Percentiles rank a stretch among this genome's conserved stretches.
Evolutionary conservation across 1,284 basidiomycete genomes (phyloP).

Genomic region (Agroathelia rolfsii): DNA sequence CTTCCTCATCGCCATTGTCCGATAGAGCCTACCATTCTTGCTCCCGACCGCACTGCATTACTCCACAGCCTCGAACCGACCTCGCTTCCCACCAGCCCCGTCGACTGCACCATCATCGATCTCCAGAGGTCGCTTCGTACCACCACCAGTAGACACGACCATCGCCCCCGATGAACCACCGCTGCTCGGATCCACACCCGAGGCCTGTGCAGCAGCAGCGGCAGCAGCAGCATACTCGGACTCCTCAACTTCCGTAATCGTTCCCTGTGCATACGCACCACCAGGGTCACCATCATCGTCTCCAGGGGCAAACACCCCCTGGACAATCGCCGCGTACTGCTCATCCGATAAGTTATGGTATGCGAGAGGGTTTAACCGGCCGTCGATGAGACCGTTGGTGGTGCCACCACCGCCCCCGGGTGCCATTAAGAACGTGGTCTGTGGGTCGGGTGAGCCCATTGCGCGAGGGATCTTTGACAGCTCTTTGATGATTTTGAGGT

Average conservation of each 20-base stretch:
- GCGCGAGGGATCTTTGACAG: conserved; percentile 64
- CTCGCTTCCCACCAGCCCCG: conserved; percentile 49
- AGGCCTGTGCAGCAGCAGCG: no score
- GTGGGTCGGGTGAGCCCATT: conserved; percentile 64
- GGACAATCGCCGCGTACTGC: conserved; percentile 61
- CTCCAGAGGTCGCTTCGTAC: conserved; percentile 31
- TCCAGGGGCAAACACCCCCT: no score
- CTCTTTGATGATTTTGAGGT: conserved; percentile 84
- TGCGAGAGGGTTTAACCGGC: conserved; percentile 62
- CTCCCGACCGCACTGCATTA: conserved; percentile 37
- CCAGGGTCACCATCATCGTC: no score
- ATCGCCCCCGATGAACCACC: conserved; percentile 9
- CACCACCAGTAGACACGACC: conserved; percentile 8
- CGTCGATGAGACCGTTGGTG: conserved; percentile 28
- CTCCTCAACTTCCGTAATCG: conserved; percentile 31
- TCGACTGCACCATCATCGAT: conserved; percentile 35
- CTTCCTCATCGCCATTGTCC: no score
- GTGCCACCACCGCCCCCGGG: conserved; percentile 24
- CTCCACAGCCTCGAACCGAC: conserved; percentile 63
- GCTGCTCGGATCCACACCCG: conserved; percentile 11
- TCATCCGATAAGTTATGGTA: conserved; percentile 71
- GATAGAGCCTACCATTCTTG: no score
- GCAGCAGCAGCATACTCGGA: conserved; percentile 16
- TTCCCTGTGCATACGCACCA: conserved; percentile 50
- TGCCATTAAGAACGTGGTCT: conserved; percentile 51